These are phyloP conservation scores for Cenchrus americanus DNA, from an alignment of 176 grass and related monocot species.

Conservation along the genomic window DNA sequence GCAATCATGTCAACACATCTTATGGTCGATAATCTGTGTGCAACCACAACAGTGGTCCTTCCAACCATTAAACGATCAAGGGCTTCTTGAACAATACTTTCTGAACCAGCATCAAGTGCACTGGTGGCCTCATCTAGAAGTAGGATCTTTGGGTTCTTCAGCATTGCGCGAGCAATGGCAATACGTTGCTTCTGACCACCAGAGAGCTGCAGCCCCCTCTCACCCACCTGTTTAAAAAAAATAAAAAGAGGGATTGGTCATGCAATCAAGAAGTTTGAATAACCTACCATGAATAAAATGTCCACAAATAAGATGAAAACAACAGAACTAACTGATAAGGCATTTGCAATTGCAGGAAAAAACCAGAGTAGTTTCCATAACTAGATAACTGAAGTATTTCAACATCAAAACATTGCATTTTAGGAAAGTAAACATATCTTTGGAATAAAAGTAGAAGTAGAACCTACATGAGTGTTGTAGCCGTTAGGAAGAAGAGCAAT, in stretches of 20 bases:
- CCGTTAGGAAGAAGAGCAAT: constrained; percentile 82
- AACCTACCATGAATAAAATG: background rate
- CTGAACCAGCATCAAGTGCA: constrained; percentile 74
- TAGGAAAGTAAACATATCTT: too few species aligned
- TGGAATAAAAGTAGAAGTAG: background rate
- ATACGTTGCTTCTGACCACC: constrained; percentile 88
- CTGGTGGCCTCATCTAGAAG: constrained; percentile 85
- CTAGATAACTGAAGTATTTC: background rate
- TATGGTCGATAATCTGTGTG: constrained; percentile 75
- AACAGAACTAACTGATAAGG: background rate
- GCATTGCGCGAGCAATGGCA: constrained; percentile 86
- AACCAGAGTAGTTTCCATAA: background rate
- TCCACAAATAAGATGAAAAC: background rate
- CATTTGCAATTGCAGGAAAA: background rate
- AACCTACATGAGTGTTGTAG: constrained; percentile 80
- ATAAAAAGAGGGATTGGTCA: background rate
- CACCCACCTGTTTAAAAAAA: constrained; percentile 55
- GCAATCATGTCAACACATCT: constrained; percentile 71
- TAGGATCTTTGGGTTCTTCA: constrained; percentile 79
- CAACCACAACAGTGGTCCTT: constrained; percentile 71
- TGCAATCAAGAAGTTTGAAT: background rate
- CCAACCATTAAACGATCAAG: constrained; percentile 79
- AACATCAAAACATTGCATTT: background rate
- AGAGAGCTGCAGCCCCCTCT: constrained; percentile 74
- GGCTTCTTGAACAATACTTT: constrained; percentile 82